These are phyloP conservation scores for Verticillium nonalfalfae DNA, from an alignment of 2,329 filamentous ascomycete genomes.

Conservation along the genomic window DNA sequence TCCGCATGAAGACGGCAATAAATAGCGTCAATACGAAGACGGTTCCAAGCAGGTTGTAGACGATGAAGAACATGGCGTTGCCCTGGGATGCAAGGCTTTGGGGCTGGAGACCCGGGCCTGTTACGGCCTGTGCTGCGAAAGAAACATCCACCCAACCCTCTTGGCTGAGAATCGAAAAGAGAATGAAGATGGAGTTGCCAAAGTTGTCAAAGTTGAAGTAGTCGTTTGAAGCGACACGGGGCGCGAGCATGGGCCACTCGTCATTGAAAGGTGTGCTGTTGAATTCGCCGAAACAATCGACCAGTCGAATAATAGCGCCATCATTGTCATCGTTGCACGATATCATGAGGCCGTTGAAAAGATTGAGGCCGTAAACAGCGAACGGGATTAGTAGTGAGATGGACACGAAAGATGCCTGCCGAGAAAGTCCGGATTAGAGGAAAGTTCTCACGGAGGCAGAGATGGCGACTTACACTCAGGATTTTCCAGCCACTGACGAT, in stretches of 20 bases:
- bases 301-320: slow-evolving; percentile 50
- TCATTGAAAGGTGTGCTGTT: slow-evolving; percentile 64
- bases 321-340: slow-evolving; percentile 68
- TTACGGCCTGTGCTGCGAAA: slow-evolving; percentile 76
- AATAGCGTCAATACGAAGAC: slow-evolving; percentile 97
- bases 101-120: slow-evolving; percentile 69
- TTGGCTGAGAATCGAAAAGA: slow-evolving; percentile 98
- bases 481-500: slow-evolving; percentile 94
- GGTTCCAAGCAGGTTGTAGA: slow-evolving; percentile 93
- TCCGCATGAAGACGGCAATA: slow-evolving; percentile 99
- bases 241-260: slow-evolving; percentile 75
- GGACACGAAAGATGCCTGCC: slow-evolving; percentile 78
- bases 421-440: background rate
- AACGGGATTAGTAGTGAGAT: slow-evolving; percentile 92
- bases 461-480: slow-evolving; percentile 55
- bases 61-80: slow-evolving; percentile 89
- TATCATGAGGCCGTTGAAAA: slow-evolving; percentile 80
- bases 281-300: slow-evolving; percentile 81
- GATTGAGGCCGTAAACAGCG: slow-evolving; percentile 88
- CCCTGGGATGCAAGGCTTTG: slow-evolving; percentile 62
- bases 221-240: slow-evolving; percentile 72
- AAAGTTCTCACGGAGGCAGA: background rate
- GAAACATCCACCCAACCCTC: slow-evolving; percentile 98
- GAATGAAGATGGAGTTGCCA: slow-evolving; percentile 85
- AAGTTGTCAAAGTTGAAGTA: slow-evolving; percentile 95